A percentile compares a stretch with the other conserved stretches of the same genome.
Conservation (phyloP, 768 basidiomycete species). For the Clathrus columnatus region DNA sequence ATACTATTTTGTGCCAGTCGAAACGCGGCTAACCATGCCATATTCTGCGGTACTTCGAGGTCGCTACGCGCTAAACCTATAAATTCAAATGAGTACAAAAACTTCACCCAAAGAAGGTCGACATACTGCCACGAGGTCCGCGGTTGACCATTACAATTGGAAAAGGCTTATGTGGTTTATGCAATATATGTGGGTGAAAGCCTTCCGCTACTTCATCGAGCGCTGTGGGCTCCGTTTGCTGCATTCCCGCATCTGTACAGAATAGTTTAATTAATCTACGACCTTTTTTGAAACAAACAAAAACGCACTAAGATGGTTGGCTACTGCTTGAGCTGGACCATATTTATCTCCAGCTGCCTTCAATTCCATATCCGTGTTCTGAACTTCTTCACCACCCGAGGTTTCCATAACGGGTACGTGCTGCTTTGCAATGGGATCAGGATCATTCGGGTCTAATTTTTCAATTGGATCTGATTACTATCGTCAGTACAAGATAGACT, state of each 20-base stretch:
- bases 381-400: background rate
- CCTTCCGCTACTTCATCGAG: constrained; percentile 28
- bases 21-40: constrained; percentile 59
- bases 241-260: constrained; percentile 6
- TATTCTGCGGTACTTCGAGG: constrained; percentile 50
- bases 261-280: background rate
- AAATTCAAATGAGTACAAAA: background rate
- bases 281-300: background rate
- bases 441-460: background rate
- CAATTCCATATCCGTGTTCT: background rate
- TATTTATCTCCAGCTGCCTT: constrained; percentile 1
- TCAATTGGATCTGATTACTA: background rate
- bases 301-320: constrained; percentile 29
- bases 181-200: constrained; percentile 54
- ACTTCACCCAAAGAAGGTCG: too few relatives aligned
- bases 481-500: background rate
- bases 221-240: constrained; percentile 1
- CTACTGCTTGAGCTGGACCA: constrained; percentile 22
- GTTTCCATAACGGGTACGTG: background rate
- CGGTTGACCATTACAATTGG: constrained; percentile 63
- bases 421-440: constrained; percentile 5
- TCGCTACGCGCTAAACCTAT: constrained; percentile 35
- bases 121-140: constrained; percentile 44
- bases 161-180: constrained; percentile 45
- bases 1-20: constrained; percentile 49